These are phyloP conservation scores for Xylaria sp. DNA, from an alignment of 2,329 filamentous ascomycete species.

Conservation along the genomic window DNA sequence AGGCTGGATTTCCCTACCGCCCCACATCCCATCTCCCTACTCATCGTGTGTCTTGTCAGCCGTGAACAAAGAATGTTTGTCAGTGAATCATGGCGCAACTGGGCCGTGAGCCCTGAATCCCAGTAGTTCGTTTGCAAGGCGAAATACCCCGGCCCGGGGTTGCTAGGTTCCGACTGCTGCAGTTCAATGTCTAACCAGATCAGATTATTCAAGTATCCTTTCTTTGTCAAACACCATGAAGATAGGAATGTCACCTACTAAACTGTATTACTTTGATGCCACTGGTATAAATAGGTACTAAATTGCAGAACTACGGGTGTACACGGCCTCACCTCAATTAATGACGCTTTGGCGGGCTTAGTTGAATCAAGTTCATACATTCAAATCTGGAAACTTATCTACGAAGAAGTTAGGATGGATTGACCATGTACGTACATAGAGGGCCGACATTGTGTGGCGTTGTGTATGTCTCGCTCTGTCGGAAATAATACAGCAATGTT, in stretches of 20 bases:
- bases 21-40: slow-evolving; percentile 5
- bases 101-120: background rate
- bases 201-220: background rate
- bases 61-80: slow-evolving; percentile 6
- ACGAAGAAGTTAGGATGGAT: background rate
- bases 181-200: background rate
- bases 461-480: slow-evolving; percentile 11
- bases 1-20: background rate
- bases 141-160: background rate
- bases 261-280: background rate
- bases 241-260: background rate
- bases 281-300: background rate
- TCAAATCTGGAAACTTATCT: background rate
- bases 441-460: slow-evolving; percentile 17
- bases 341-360: too few relatives aligned
- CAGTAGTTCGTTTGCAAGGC: background rate
- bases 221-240: background rate
- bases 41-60: background rate
- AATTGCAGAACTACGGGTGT: background rate
- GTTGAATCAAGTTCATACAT: background rate
- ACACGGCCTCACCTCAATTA: background rate
- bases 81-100: background rate
- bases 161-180: background rate
- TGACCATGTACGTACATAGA: background rate
- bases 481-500: slow-evolving; percentile 1